These are phyloP conservation scores for Rhizophagus clarus DNA, from an alignment of 192 early-diverging fungal species.

Conservation along the genomic window DNA sequence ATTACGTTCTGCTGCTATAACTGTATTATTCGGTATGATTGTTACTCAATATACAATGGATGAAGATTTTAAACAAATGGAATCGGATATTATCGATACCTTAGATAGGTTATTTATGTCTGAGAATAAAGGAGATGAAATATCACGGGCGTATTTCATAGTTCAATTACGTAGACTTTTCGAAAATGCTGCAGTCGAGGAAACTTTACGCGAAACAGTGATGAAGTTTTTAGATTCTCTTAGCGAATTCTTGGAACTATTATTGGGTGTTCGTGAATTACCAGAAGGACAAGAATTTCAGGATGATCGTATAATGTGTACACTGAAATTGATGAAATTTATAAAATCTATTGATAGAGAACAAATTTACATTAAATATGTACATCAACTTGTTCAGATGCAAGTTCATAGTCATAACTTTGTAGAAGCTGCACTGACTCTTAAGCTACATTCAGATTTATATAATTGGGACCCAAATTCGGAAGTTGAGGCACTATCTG, in stretches of 20 bases:
- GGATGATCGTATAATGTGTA: constrained; percentile 64
- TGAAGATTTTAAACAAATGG: constrained; percentile 34
- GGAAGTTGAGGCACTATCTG: constrained; percentile 48
- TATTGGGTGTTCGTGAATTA: constrained; percentile 56
- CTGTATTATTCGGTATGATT: constrained; percentile 42
- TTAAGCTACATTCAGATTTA: constrained; percentile 69
- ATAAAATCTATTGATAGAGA: constrained; percentile 60
- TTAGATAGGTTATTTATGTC: constrained; percentile 47
- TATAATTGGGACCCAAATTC: constrained; percentile 62
- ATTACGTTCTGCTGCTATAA: constrained; percentile 38
- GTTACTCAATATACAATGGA: constrained; percentile 35
- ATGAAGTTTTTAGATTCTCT: constrained; percentile 51
- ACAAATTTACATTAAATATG: constrained; percentile 69
- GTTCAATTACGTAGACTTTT: constrained; percentile 35
- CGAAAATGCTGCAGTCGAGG: constrained; percentile 7
- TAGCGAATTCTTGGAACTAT: constrained; percentile 52
- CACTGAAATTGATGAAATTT: constrained; percentile 66
- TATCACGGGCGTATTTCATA: constrained; percentile 32
- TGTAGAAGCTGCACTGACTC: constrained; percentile 68
- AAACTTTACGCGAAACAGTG: constrained; percentile 10
- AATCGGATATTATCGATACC: constrained; percentile 40
- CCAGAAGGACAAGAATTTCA: constrained; percentile 56
- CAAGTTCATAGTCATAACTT: constrained; percentile 57
- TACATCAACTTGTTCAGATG: constrained; percentile 60
- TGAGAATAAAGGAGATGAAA: constrained; percentile 41